Evolutionary conservation across 768 basidiomycete species (phyloP).

Genomic region (Suillus placidus): DNA sequence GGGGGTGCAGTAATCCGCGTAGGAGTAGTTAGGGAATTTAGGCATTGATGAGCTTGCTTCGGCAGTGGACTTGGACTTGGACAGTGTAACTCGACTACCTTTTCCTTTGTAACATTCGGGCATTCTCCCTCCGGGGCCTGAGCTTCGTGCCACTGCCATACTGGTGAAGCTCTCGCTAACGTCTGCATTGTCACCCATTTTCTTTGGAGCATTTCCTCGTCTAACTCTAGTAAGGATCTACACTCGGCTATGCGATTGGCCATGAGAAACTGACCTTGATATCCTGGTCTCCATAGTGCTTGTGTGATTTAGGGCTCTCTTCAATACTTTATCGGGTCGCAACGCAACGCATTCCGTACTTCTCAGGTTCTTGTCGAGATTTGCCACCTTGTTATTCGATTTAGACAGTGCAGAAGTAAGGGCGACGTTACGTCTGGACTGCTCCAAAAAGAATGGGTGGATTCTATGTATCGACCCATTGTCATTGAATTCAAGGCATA

Average conservation of each 20-base stretch:
- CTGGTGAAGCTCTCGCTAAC: not conserved
- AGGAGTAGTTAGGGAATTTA: conserved; percentile 40
- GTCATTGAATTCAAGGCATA: conserved; percentile 11
- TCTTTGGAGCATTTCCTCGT: not conserved
- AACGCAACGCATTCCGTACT: not conserved
- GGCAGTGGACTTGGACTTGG: conserved; percentile 4
- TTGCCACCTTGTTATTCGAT: not conserved
- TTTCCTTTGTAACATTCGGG: not conserved
- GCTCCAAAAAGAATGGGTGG: conserved; percentile 21
- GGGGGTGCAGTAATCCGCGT: conserved; percentile 33
- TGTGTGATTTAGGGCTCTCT: not conserved
- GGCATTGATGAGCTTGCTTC: conserved; percentile 10
- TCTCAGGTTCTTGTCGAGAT: not conserved
- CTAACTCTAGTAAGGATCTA: not conserved
- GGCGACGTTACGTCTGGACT: conserved; percentile 2
- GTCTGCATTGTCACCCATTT: not conserved
- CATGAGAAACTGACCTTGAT: conserved; percentile 4
- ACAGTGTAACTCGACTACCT: conserved; percentile 11
- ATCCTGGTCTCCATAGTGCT: not conserved
- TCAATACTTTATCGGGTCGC: not conserved
- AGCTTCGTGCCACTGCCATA: not conserved
- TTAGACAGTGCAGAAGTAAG: conserved; percentile 1
- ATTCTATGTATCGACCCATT: conserved; percentile 16
- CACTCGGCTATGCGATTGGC: not conserved
- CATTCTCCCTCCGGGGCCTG: not conserved